phyloP scores from a whole-genome alignment of 1,284 basidiomycete species.

The Ustilago lituana region DNA sequence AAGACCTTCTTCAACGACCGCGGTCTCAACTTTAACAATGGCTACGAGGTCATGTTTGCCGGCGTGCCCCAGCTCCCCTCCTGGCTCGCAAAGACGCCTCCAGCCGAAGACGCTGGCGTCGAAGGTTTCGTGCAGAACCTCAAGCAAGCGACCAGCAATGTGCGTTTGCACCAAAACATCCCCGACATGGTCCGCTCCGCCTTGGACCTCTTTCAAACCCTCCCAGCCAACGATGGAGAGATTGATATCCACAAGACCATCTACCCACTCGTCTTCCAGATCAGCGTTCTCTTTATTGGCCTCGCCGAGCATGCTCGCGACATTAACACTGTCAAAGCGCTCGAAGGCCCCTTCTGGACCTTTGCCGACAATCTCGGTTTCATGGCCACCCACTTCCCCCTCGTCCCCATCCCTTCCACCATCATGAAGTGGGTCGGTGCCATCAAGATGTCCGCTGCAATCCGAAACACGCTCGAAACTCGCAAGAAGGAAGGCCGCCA shows the following conservation, averaged over 20 bases:
- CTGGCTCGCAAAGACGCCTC: slow-evolving; percentile 15
- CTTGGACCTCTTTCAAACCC: slow-evolving; percentile 11
- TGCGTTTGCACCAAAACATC: slow-evolving; percentile 21
- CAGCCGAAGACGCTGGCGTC: slow-evolving; percentile 28
- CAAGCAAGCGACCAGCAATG: slow-evolving; percentile 13
- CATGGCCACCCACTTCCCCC: slow-evolving; percentile 39
- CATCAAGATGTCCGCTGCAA: slow-evolving; percentile 41
- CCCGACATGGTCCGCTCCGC: slow-evolving; percentile 31
- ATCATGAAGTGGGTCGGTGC: slow-evolving; percentile 42
- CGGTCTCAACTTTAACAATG: slow-evolving; percentile 38
- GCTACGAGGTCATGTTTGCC: slow-evolving; percentile 46
- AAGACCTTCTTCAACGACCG: slow-evolving; percentile 54
- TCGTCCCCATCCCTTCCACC: slow-evolving; percentile 28
- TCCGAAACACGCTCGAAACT: slow-evolving; percentile 30
- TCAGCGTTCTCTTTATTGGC: slow-evolving; percentile 38
- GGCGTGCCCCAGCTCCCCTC: slow-evolving; percentile 39
- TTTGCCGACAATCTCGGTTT: slow-evolving; percentile 48
- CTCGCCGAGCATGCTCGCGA: slow-evolving; percentile 39
- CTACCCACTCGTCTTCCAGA: slow-evolving; percentile 51
- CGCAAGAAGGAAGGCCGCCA: slow-evolving; percentile 29
- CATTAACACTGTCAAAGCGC: slow-evolving; percentile 21
- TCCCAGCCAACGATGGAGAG: slow-evolving; percentile 23
- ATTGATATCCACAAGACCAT: slow-evolving; percentile 41
- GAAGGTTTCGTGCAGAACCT: slow-evolving; percentile 40
- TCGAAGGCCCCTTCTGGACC: slow-evolving; percentile 43